Evolutionary conservation across 768 basidiomycete genomes (phyloP), one percentile per base, ranked within the genome.

Genomic region (Pisolithus orientalis): DNA sequence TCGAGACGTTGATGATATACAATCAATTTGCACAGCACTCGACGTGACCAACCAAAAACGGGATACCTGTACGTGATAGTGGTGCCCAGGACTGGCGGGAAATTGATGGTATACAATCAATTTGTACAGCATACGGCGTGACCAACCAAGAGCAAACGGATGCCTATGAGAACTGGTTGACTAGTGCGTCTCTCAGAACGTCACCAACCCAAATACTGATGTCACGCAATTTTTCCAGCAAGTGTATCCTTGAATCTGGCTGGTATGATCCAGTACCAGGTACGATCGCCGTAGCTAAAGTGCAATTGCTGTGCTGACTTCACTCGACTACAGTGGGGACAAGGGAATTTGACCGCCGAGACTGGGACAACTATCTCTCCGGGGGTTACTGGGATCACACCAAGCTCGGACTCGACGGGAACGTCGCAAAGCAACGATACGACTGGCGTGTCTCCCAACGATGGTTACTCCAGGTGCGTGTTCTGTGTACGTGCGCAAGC

Each of bases 391-490:
- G 64, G 64, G 8, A 61, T 65, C 28, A 64, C 64, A 7, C 60
- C 72, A 0, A 55, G 58, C 27, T 56, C 59, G 16, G 66, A 62
- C 42, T 67, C 69, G 6, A 77, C 72, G 0, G 57, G 64, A 6
- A 57, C 62, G 25, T 66, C 68, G 32, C 53, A 65, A 6, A 66
- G 52, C 27, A 59, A 60, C 14, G 65, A 65, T 39, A 65, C 66
- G 17, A 76, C 76, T 5, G 80, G 79, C 6, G 49, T 71, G n/a
- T 80, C 82, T 3, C 84, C 84, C 27, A 80, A 83, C 51, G 84
- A 86, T 65, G 84, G 84, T 62, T 85, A 85, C 59, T 71, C 72
- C 37, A 70, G 47, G 68, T 70, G 39, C 39, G 70, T 45, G 21
- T 46, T 52, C 27, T 55, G 49, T 24, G 38, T 34, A 13, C 45